Conservation (phyloP, 495 filamentous ascomycete species). For the Umbilicaria muhlenbergii region DNA sequence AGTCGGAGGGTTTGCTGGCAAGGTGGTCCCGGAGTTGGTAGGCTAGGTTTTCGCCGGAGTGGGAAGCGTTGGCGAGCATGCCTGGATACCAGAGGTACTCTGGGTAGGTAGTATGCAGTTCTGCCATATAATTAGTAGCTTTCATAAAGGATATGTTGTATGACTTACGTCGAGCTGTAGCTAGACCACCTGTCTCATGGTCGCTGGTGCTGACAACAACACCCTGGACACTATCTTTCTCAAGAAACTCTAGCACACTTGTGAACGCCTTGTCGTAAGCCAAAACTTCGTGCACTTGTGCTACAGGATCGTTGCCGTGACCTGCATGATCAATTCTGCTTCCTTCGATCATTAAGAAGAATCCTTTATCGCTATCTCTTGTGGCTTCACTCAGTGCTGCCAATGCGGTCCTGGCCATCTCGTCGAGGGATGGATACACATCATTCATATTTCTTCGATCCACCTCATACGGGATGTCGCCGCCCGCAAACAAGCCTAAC, state of each 20-base stretch:
- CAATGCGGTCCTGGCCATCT: slow-evolving; percentile 79
- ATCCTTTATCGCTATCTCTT: slow-evolving; percentile 70
- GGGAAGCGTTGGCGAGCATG: slow-evolving; percentile 64
- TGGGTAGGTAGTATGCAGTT: slow-evolving; percentile 49
- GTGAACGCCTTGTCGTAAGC: slow-evolving; percentile 81
- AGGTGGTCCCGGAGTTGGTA: slow-evolving; percentile 41
- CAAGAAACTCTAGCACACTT: slow-evolving; percentile 69
- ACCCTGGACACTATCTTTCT: slow-evolving; percentile 52
- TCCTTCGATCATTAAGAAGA: slow-evolving; percentile 97
- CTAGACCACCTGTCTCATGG: slow-evolving; percentile 86
- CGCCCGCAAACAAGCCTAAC: slow-evolving; percentile 69
- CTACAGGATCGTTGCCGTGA: slow-evolving; percentile 86
- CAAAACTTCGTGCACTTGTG: slow-evolving; percentile 87
- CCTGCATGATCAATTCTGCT: slow-evolving; percentile 93
- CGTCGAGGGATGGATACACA: slow-evolving; percentile 73
- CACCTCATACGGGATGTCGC: slow-evolving; percentile 83
- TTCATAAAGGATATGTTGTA: slow-evolving; percentile 12
- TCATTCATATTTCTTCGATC: slow-evolving; percentile 67
- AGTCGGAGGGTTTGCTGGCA: slow-evolving; percentile 8
- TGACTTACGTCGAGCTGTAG: slow-evolving; percentile 58
- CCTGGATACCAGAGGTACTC: slow-evolving; percentile 78
- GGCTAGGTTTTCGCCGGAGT: slow-evolving; percentile 57
- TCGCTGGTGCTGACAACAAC: slow-evolving; percentile 82
- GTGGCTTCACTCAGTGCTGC: slow-evolving; percentile 70
- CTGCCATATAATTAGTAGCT: slow-evolving; percentile 12